Percentiles rank a stretch among this genome's conserved stretches.
Conservation (phyloP, 345 rosid species). For the Linum tenue region DNA sequence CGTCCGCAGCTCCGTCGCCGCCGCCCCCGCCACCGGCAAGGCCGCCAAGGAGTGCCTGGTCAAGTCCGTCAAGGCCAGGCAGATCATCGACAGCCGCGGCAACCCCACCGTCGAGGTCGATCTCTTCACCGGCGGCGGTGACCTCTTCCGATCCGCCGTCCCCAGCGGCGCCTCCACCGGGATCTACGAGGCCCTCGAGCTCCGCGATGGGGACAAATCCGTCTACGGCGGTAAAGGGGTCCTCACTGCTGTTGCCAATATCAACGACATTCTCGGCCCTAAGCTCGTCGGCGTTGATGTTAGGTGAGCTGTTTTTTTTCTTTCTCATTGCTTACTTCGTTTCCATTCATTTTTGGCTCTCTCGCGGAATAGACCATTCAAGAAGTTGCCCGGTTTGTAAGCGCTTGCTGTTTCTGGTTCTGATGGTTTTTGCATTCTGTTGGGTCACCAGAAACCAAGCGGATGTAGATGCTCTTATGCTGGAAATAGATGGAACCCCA, state of each 20-base stretch:
- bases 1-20: constrained; percentile 47
- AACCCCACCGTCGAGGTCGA: constrained; percentile 98
- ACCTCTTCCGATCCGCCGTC: constrained; percentile 79
- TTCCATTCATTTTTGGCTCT: no score
- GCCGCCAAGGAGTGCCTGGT: constrained; percentile 41
- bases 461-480: constrained; percentile 75
- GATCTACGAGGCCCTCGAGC: constrained; percentile 93
- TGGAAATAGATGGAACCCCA: constrained; percentile 81
- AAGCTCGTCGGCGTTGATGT: constrained; percentile 87
- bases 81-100: constrained; percentile 97
- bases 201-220: constrained; percentile 76
- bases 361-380: no score
- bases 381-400: no score
- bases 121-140: constrained; percentile 46
- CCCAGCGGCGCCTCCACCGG: constrained; percentile 99
- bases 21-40: constrained; percentile 23
- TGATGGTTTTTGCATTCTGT: constrained; percentile 4
- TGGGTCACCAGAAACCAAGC: constrained; percentile 60
- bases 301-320: constrained; percentile 32
- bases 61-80: constrained; percentile 80
- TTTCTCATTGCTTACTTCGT: no score
- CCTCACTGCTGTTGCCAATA: constrained; percentile 59
- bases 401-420: background rate
- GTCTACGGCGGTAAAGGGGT: constrained; percentile 96
- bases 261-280: constrained; percentile 68